Evolutionary conservation across 371 early-diverging fungal genomes (phyloP).

Genomic region (Syncephalastrum monosporum): DNA sequence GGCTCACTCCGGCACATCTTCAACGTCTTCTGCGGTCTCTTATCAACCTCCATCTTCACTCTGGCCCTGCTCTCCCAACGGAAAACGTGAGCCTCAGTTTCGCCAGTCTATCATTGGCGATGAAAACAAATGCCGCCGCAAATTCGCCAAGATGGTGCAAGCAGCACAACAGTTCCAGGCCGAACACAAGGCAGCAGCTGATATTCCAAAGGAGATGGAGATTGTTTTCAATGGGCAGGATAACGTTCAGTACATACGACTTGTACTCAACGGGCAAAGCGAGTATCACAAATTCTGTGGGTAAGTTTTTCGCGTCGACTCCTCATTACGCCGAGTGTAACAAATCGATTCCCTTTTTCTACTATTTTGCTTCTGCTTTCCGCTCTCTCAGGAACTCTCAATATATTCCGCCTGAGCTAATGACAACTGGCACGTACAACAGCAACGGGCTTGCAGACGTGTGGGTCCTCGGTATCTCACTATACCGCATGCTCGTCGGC

Average conservation of each 20-base stretch:
- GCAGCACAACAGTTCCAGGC: slow-evolving; percentile 25
- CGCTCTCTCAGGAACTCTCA: slow-evolving; percentile 11
- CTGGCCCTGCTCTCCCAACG: slow-evolving; percentile 14
- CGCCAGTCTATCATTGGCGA: slow-evolving; percentile 20
- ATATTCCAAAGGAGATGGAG: slow-evolving; percentile 24
- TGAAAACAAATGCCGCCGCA: slow-evolving; percentile 33
- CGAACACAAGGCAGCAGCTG: slow-evolving; percentile 13
- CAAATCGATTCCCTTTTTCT: background rate
- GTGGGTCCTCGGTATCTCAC: slow-evolving; percentile 45
- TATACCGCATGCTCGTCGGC: slow-evolving; percentile 42
- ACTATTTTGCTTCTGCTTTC: background rate
- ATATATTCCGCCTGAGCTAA: slow-evolving; percentile 42
- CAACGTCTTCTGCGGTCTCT: slow-evolving; percentile 12
- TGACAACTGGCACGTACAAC: slow-evolving; percentile 8
- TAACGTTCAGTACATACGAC: slow-evolving; percentile 27
- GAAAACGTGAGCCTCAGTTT: slow-evolving; percentile 21
- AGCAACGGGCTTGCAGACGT: slow-evolving; percentile 22
- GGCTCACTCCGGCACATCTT: slow-evolving; percentile 11
- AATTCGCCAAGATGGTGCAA: slow-evolving; percentile 38
- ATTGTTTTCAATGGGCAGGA: slow-evolving; percentile 30
- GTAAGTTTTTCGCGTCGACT: slow-evolving; percentile 18
- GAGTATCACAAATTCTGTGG: slow-evolving; percentile 35
- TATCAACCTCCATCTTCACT: slow-evolving; percentile 16
- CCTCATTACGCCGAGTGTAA: background rate
- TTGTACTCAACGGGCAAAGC: slow-evolving; percentile 21